Base-by-base conservation (phyloP, 2,329 filamentous ascomycete species). In the Fusarium torreyae region DNA sequence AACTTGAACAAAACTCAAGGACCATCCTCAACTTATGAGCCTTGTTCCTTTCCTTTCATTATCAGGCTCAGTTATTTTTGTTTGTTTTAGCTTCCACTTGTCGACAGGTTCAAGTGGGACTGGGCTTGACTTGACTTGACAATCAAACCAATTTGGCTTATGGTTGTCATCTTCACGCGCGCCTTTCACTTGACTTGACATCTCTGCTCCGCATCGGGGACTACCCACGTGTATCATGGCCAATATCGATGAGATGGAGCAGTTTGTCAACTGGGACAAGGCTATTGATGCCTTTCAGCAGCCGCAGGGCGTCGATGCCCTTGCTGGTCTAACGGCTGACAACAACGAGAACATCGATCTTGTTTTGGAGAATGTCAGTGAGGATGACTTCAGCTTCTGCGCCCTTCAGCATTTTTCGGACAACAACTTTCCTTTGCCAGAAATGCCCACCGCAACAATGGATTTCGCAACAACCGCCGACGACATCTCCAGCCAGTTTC, bases 231-330 rank as follows among this genome's bases (percentile, higher is more conserved):
- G 61, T 70, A 70, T 50, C 58, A 80, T 80, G 79, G 62, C 78
- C n/a, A 64, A 71, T 59, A 73, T 87, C 67, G 82, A 88, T 57
- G 84, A 88, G 55, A 81, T 86, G 82, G 88, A 91, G 57, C 86
- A 90, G 66, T 89, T 91, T 75, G 86, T 92, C 77, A 83, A 89
- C 75, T 90, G 88, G 87, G 86, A 89, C 71, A 79, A 84, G 60
- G 81, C 83, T 50, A 84, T 79, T 45, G 79, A 81, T 42, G 76
- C 77, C 40, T 73, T 79, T 59, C 78, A 75, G 55, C 71, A 76
- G 63, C 71, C 74, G 65, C 75, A 79, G 62, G 69, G 79, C 33
- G 67, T 75, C 38, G 66, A 76, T 34, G 68, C 75, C 49, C 75
- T 79, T 39, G 77, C 80, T 64, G 78, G 82, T 69, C 77, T 79